Percentiles rank a stretch among this genome's conserved stretches.
Evolutionary conservation across 1,284 basidiomycete species (phyloP).

Genomic region (Heterobasidion parviporum): DNA sequence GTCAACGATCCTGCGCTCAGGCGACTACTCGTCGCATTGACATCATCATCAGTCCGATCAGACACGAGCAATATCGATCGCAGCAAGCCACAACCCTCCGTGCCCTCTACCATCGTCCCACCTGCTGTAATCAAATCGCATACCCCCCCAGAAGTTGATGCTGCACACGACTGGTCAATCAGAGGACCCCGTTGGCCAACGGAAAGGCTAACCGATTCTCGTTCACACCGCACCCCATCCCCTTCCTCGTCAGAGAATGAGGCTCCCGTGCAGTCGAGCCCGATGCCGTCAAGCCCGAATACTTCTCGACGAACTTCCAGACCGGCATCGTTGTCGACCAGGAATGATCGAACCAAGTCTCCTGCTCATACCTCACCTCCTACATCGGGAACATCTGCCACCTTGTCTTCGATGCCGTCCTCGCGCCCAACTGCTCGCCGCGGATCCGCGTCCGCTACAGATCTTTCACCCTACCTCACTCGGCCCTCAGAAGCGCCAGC

Average conservation of each 20-base stretch:
- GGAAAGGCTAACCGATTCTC: not conserved
- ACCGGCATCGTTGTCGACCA: not conserved
- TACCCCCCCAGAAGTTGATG: not conserved
- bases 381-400: conserved; percentile 11
- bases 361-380: conserved; percentile 3
- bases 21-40: conserved; percentile 52
- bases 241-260: not conserved
- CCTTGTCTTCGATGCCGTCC: conserved; percentile 4
- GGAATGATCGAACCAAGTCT: not conserved
- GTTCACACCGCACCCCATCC: not conserved
- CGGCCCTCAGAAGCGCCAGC: conserved; percentile 37
- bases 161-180: conserved; percentile 6
- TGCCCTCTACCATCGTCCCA: conserved; percentile 2
- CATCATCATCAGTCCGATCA: conserved; percentile 44
- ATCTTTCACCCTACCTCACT: conserved; percentile 59
- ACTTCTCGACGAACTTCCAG: conserved; percentile 1
- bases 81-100: conserved; percentile 1
- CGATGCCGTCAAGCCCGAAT: not conserved
- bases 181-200: not conserved
- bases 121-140: conserved; percentile 4
- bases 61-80: conserved; percentile 3
- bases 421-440: conserved; percentile 11
- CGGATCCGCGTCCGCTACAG: conserved; percentile 29
- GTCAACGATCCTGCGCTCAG: conserved; percentile 58
- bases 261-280: not conserved